Evolutionary conservation across 23 red algal species (phyloP), one percentile per base, ranked within the genome.

Genomic region (Chondrus crispus): DNA sequence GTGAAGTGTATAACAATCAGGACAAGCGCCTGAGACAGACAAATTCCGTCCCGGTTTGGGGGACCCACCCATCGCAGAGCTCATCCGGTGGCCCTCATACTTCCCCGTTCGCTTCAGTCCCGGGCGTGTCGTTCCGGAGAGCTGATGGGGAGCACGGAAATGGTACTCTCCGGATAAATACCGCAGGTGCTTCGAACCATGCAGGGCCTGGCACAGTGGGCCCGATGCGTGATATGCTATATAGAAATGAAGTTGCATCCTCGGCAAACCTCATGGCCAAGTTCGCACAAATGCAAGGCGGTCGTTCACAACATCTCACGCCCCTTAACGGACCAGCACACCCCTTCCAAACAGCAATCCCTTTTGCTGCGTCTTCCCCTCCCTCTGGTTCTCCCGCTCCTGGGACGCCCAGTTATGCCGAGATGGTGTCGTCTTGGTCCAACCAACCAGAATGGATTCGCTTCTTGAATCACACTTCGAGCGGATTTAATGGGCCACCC

Each of bases 1-100:
- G 88, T 80, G 96, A 98, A 60, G 94, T 95, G 9, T 98, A 98
- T 68, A 55, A 68, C 33, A 92, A 92, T 37, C 96, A 98, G 78
- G 96, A 95, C 45, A 89, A 95, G 62, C 70, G 52, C 4, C 81
- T 41, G 10, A 58, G 47, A 39, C 30, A 46, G 18, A 32, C 50
- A 5, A 40, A 49, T 35, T 33, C 49, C 49, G 49, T 2, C 33
- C 69, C 32, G 32, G 24, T 39, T 46, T 49, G 19, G 46, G 19
- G 36, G 43, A 52, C 35, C 73, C 62, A 49, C 44, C 80, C 19
- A 40, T 84, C 58, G 84, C 46, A 10, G 60, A 22, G 0, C 45
- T 43, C 10, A 33, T 29, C 43, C 4, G 47, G 38, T 18, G 16
- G 35, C 29, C 41, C 24, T 58, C 46, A 19, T 38, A 38, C 20